Base-by-base conservation (phyloP, 129 eudicot genomes). In the Tagetes erecta region DNA sequence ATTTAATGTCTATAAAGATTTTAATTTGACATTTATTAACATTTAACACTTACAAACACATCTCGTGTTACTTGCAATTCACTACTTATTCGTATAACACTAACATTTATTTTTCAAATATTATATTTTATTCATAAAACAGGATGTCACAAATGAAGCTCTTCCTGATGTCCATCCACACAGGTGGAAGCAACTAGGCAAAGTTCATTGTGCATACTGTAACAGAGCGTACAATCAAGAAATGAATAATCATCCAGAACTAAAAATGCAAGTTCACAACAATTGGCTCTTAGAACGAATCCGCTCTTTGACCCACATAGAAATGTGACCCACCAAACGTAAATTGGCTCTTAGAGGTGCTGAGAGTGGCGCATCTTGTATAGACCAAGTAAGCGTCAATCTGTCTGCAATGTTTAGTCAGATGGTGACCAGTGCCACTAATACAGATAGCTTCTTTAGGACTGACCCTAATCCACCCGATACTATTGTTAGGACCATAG, bases 391-490 rank as follows among this genome's bases (percentile, higher is more conserved):
- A 34, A 46, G 8, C 3, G 65, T 68, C 14, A 89, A 89, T 64
- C 81, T 88, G 3, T 80, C 87, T 0, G 41, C 82, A 6, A 86
- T 86, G 91, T 86, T 81, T 31, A 71, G 82, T 27, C 84, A 80
- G 68, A 83, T 88, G 91, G 95, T 88, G 20, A 46, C 85, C 6
- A 83, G 83, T 33, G 49, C 83, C 2, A 75, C 79, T 0, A 82
- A 81, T 67, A 71, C 84, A 3, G 88, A 88, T 3, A 70, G 71
- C 27, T 82, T 88, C 44, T 86, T 68, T 8, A 38, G 82, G 1
- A 79, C 82, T 3, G 95, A 90, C 1, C 78, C 66, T 0, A 70
- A 66, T 1, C 2, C 66, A 1, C 50, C 71, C 1, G 71, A 70
- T 2, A 83, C 83, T 0, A 85, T 86, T 1, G 44, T 51, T 1